Evolutionary conservation across 306 rosid genomes (phyloP).

Genomic region (Cajanus cajan): DNA sequence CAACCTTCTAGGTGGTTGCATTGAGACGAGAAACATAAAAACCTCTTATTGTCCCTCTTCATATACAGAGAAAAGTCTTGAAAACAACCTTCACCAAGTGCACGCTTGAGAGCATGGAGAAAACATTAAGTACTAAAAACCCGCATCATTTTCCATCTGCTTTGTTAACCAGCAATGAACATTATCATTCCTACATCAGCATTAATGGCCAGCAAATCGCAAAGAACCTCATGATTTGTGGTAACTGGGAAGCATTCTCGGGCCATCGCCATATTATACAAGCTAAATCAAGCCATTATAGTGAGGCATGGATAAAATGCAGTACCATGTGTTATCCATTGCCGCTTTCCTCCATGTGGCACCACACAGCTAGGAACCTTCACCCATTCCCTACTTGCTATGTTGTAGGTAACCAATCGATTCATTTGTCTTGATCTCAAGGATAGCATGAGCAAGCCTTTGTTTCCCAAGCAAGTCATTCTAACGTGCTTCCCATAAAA

Average conservation of each 20-base stretch:
- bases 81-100: background rate
- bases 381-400: slow-evolving; percentile 72
- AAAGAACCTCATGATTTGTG: slow-evolving; percentile 15
- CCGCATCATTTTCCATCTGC: slow-evolving; percentile 19
- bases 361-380: slow-evolving; percentile 71
- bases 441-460: slow-evolving; percentile 88
- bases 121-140: slow-evolving; percentile 11
- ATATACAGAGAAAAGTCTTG: background rate
- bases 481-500: slow-evolving; percentile 94
- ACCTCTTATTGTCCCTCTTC: background rate
- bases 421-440: slow-evolving; percentile 66
- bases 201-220: slow-evolving; percentile 17
- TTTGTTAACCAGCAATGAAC: slow-evolving; percentile 29
- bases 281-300: slow-evolving; percentile 57
- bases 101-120: slow-evolving; percentile 32
- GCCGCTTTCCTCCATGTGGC: slow-evolving; percentile 69
- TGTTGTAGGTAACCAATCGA: slow-evolving; percentile 69
- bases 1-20: background rate
- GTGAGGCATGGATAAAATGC: slow-evolving; percentile 79
- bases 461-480: slow-evolving; percentile 94
- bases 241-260: slow-evolving; percentile 4
- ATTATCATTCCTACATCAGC: slow-evolving; percentile 21
- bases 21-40: background rate
- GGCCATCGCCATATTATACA: slow-evolving; percentile 21
- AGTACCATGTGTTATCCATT: slow-evolving; percentile 69